Evolutionary conservation across 2,329 filamentous ascomycete genomes (phyloP), one percentile per base, ranked within the genome.

Genomic region (Xylaria sp.): DNA sequence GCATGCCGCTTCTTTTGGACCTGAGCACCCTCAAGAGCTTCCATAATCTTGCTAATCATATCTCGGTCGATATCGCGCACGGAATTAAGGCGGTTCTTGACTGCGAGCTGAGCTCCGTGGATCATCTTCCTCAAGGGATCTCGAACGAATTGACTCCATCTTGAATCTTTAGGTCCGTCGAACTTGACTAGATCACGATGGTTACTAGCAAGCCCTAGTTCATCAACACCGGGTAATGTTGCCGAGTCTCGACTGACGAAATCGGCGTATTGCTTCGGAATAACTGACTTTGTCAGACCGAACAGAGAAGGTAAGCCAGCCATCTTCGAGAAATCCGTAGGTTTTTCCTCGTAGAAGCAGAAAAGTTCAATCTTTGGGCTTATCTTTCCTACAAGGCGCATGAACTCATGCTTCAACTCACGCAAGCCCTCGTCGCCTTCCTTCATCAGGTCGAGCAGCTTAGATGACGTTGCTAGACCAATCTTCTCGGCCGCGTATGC

Each of bases 141-240:
- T 27, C 79, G 77, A 1, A 83, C 80, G 7, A 80, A 71, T 11
- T 79, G 74, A 14, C 76, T 72, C 72, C 76, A 83, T 9, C 76
- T 74, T 0, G 75, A 70, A 42, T 83, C 81, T 55, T 81, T 83
- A 9, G 78, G 77, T 45, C 80, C 79, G 11, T 81, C 78, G 19
- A 83, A 83, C 61, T 82, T 83, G 69, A 83, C 80, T 4, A 83
- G 74, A 56, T 81, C 78, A 30, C 81, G 75, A 61, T 83, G 81
- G 24, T 78, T 80, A 32, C 75, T 74, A 1, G 78, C 79, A 6
- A 83, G 64, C 0, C 79, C 81, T 53, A 79, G 71, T 3, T 76
- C 71, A 4, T 80, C 77, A 50, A 79, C 76, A 4, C 80, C 80
- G 0, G 75, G 77, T 4, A 83, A 70, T 0, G 76, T 81, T 8